phyloP scores from a whole-genome alignment of 306 rosid species.

The Inga laurina region DNA sequence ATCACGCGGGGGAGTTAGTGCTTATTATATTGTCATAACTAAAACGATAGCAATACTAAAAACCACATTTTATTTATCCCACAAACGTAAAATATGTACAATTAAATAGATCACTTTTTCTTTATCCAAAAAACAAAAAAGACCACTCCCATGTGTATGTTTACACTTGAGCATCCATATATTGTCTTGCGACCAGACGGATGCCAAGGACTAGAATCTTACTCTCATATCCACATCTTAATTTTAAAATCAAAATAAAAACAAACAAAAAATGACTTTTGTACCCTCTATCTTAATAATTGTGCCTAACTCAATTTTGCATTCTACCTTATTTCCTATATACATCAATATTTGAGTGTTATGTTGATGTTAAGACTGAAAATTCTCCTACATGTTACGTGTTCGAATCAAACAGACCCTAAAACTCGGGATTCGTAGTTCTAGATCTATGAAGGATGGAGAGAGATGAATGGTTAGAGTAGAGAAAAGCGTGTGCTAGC shows the following conservation, averaged over 20 bases:
- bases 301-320: neutral
- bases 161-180: constrained; percentile 27
- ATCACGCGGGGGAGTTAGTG: no score
- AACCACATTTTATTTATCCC: neutral
- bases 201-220: neutral
- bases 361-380: no score
- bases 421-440: neutral
- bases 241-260: neutral
- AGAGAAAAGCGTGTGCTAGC: constrained; percentile 46
- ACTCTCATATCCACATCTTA: constrained; percentile 7
- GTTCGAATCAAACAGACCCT: no score
- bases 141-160: neutral
- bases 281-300: neutral
- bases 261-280: neutral
- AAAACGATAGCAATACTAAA: neutral
- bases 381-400: no score
- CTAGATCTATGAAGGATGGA: constrained; percentile 25
- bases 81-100: neutral
- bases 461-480: constrained; percentile 35
- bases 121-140: neutral
- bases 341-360: no score
- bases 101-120: neutral
- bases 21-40: no score
- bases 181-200: constrained; percentile 44
- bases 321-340: neutral